Evolutionary conservation across 768 basidiomycete genomes (phyloP).

Genomic region (Leucocoprinus leucothites): DNA sequence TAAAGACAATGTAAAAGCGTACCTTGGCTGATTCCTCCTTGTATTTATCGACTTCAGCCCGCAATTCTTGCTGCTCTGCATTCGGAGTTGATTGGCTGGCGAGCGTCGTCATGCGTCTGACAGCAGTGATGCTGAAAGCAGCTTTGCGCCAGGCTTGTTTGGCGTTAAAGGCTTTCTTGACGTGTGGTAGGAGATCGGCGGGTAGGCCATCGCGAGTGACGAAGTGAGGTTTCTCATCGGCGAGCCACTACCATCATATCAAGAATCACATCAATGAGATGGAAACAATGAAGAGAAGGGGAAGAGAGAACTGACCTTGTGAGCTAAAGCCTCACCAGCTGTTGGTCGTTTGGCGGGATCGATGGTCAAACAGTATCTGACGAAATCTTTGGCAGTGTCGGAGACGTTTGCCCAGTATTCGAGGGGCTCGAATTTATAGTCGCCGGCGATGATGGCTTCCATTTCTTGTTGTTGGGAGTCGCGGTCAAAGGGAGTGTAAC

Average conservation of each 20-base stretch:
- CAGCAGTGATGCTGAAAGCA: conserved; percentile 81
- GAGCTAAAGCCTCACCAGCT: conserved; percentile 67
- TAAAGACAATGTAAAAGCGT: conserved; percentile 2
- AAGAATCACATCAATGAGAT: background rate
- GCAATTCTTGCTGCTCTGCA: conserved; percentile 46
- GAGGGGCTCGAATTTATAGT: conserved; percentile 79
- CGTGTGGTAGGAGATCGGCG: conserved; percentile 80
- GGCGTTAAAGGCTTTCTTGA: conserved; percentile 89
- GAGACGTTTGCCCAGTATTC: conserved; percentile 91
- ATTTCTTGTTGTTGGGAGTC: conserved; percentile 87
- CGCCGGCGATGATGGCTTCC: conserved; percentile 91
- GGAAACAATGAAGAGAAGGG: background rate
- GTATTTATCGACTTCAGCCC: conserved; percentile 58
- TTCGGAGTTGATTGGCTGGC: conserved; percentile 33
- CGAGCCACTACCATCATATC: conserved; percentile 69
- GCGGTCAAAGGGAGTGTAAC: conserved; percentile 96
- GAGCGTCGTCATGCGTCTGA: conserved; percentile 73
- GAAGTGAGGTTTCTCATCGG: conserved; percentile 64
- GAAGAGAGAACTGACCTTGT: conserved; percentile 40
- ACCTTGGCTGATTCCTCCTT: conserved; percentile 78
- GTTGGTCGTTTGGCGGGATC: conserved; percentile 83
- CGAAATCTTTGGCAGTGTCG: conserved; percentile 79
- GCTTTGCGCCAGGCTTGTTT: conserved; percentile 88
- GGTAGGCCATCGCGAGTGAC: conserved; percentile 61
- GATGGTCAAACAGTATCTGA: conserved; percentile 76